Percentiles rank a stretch among this genome's conserved stretches.
Evolutionary conservation across 139 green algal genomes (phyloP).

Genomic region (Eudorina sp.): DNA sequence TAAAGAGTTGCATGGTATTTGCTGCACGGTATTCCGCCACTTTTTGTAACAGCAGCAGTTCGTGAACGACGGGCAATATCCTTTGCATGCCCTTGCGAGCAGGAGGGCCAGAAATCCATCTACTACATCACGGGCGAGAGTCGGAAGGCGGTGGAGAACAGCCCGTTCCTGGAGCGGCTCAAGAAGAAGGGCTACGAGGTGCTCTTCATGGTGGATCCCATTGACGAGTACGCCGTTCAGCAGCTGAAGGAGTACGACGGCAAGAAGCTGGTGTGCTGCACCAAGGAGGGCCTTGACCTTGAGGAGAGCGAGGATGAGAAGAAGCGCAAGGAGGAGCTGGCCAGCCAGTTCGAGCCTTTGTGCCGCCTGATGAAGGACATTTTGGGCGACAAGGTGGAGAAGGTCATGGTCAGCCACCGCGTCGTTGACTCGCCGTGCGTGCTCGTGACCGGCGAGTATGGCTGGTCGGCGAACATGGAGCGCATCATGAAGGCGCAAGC

Average conservation of each 20-base stretch:
- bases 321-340: constrained; percentile 90
- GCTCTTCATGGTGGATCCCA: constrained; percentile 99
- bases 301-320: constrained; percentile 94
- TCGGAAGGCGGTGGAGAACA: constrained; percentile 98
- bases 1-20: too few species aligned
- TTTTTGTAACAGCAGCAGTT: too few species aligned
- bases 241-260: constrained; percentile 96
- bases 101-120: constrained; percentile 96
- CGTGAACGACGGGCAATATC: too few species aligned
- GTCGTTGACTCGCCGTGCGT: constrained; percentile 99
- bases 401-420: constrained; percentile 96
- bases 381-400: constrained; percentile 95
- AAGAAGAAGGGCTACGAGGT: constrained; percentile 98
- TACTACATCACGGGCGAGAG: constrained; percentile 99
- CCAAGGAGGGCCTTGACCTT: constrained; percentile 96
- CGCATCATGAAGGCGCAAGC: constrained; percentile 99
- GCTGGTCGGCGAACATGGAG: constrained; percentile 99
- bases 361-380: constrained; percentile 92
- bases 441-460: constrained; percentile 99
- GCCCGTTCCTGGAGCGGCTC: constrained; percentile 98
- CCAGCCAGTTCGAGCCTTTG: constrained; percentile 92
- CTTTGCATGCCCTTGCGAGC: too few species aligned
- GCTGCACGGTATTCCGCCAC: too few species aligned
- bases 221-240: constrained; percentile 99
- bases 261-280: constrained; percentile 99